Conservation (phyloP, 495 filamentous ascomycete species). For the Penicillium fimorum region DNA sequence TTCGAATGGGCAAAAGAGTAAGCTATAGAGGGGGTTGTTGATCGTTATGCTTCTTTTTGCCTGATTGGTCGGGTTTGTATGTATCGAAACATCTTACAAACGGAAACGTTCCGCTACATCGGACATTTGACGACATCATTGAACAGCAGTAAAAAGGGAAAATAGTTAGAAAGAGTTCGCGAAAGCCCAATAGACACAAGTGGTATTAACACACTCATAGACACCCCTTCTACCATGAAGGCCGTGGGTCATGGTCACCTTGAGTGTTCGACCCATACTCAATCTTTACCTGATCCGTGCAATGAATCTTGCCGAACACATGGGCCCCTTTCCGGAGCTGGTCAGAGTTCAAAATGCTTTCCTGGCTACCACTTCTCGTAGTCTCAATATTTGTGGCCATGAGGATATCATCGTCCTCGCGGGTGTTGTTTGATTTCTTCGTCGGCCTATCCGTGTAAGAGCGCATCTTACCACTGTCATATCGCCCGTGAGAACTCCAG, state of each 20-base stretch:
- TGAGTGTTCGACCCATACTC: slow-evolving; percentile 5
- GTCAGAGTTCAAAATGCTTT: slow-evolving; percentile 14
- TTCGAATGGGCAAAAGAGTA: slow-evolving; percentile 57
- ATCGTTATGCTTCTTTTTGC: background rate
- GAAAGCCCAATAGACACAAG: background rate
- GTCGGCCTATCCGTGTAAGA: slow-evolving; percentile 1
- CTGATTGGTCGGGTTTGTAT: background rate
- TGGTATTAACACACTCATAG: background rate
- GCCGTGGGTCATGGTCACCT: background rate
- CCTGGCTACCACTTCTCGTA: slow-evolving; percentile 16
- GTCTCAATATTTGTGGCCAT: slow-evolving; percentile 12
- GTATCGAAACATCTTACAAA: background rate
- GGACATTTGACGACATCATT: background rate
- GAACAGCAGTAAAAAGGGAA: background rate
- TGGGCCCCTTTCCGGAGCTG: background rate
- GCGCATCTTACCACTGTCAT: slow-evolving; percentile 4
- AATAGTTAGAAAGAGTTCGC: background rate
- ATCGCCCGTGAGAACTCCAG: slow-evolving; percentile 11
- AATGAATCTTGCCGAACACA: slow-evolving; percentile 1
- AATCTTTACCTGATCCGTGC: slow-evolving; percentile 15
- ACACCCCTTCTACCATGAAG: background rate
- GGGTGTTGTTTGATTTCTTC: background rate
- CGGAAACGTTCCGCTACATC: background rate
- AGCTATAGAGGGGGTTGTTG: background rate
- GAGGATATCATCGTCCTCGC: slow-evolving; percentile 3